Conservation (phyloP, 306 rosid genomes). For the Pterocarpus macrocarpus region DNA sequence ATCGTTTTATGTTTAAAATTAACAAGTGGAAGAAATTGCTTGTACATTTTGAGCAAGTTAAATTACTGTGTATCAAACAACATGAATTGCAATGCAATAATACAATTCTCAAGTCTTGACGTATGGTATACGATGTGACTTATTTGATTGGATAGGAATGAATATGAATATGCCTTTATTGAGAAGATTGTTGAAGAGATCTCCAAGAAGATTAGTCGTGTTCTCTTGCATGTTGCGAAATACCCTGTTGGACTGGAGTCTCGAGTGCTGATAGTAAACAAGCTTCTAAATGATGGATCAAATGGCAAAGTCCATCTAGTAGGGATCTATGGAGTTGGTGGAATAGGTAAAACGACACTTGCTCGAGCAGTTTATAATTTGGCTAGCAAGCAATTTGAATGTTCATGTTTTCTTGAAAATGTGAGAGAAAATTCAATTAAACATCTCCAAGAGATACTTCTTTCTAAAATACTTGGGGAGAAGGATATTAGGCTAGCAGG, state of each 20-base stretch:
- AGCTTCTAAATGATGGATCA: conserved; percentile 18
- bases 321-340: conserved; percentile 37
- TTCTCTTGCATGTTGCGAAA: conserved; percentile 16
- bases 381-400: conserved; percentile 24
- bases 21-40: too few species aligned
- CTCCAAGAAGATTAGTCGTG: background rate
- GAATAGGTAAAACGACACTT: conserved; percentile 45
- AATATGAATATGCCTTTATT: background rate
- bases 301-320: background rate
- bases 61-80: too few species aligned
- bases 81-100: too few species aligned
- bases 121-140: background rate
- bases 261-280: background rate
- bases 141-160: background rate
- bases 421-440: conserved; percentile 8
- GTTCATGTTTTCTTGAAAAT: conserved; percentile 21
- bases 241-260: conserved; percentile 45
- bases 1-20: too few species aligned
- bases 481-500: background rate
- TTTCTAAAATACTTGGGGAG: conserved; percentile 8
- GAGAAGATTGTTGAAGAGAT: background rate
- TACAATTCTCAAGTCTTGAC: too few species aligned
- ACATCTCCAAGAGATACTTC: conserved; percentile 44
- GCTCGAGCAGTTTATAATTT: conserved; percentile 35
- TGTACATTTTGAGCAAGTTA: too few species aligned